phyloP scores from a whole-genome alignment of 2,329 filamentous ascomycete species.

The Colletotrichum tofieldiae region DNA sequence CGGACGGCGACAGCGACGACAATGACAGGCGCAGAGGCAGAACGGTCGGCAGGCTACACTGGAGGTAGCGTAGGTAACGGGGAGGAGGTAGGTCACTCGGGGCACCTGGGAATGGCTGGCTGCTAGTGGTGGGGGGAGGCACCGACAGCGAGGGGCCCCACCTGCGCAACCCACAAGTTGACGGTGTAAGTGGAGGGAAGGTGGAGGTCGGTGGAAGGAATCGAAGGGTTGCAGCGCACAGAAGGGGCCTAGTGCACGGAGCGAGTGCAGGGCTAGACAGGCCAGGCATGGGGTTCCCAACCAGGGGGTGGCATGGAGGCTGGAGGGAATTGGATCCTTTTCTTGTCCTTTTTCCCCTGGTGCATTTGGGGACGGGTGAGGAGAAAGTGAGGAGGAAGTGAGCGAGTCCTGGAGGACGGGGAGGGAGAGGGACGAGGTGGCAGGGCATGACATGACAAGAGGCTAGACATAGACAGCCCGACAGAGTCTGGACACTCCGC shows the following conservation, averaged over 20 bases:
- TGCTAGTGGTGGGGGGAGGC: conserved; percentile 29
- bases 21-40: not conserved
- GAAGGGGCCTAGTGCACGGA: conserved; percentile 40
- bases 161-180: conserved; percentile 26
- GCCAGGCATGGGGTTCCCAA: conserved; percentile 37
- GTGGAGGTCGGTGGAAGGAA: conserved; percentile 41
- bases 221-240: conserved; percentile 43
- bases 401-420: not conserved
- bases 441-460: not conserved
- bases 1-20: not conserved
- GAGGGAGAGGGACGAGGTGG: not conserved
- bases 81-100: conserved; percentile 30
- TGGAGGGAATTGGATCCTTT: conserved; percentile 7
- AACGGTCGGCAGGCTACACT: not conserved
- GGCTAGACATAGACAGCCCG: not conserved
- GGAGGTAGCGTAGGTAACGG: conserved; percentile 7
- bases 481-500: not conserved
- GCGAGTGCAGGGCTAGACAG: conserved; percentile 42
- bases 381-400: not conserved
- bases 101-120: not conserved
- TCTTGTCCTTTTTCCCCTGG: not conserved
- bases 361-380: not conserved
- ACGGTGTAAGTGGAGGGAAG: conserved; percentile 39
- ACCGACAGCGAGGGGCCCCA: conserved; percentile 28
- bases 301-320: conserved; percentile 36